These are phyloP conservation scores for Pulveroboletus sp. DNA, from an alignment of 768 basidiomycete species.

Conservation along the genomic window DNA sequence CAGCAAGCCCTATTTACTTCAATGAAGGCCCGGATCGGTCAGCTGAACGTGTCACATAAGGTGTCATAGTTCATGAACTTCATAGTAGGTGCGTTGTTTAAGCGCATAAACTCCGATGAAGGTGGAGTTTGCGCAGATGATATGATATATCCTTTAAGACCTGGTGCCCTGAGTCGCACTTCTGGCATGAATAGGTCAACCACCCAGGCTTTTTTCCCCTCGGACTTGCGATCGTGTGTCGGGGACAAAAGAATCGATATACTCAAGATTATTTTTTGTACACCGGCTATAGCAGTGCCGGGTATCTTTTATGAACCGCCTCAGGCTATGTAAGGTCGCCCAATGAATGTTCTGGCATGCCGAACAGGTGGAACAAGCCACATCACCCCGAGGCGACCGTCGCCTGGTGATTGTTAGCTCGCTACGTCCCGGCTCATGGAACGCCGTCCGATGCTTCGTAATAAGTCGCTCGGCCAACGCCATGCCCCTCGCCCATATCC, in stretches of 20 bases:
- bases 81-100: slow-evolving; percentile 20
- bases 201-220: neutral
- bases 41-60: slow-evolving; percentile 20
- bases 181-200: slow-evolving; percentile 6
- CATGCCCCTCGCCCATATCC: slow-evolving; percentile 31
- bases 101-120: slow-evolving; percentile 20
- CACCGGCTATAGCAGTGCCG: slow-evolving; percentile 17
- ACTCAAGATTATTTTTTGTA: slow-evolving; percentile 9
- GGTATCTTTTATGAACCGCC: slow-evolving; percentile 5
- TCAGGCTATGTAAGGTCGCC: slow-evolving; percentile 8
- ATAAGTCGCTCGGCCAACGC: slow-evolving; percentile 22
- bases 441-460: slow-evolving; percentile 29
- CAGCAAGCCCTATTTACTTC: slow-evolving; percentile 11
- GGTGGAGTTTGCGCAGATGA: slow-evolving; percentile 2
- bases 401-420: slow-evolving; percentile 34
- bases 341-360: slow-evolving; percentile 12
- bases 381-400: slow-evolving; percentile 32
- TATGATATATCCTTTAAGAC: slow-evolving; percentile 1
- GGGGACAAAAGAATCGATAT: slow-evolving; percentile 9
- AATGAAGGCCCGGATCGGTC: slow-evolving; percentile 3
- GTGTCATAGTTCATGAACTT: slow-evolving; percentile 17
- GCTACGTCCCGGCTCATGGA: slow-evolving; percentile 51
- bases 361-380: slow-evolving; percentile 21
- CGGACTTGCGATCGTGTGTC: slow-evolving; percentile 6
- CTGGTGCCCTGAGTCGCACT: neutral